A percentile compares a stretch with the other conserved stretches of the same genome.
phyloP scores from a whole-genome alignment of 2,329 filamentous ascomycete genomes.

The Penicillium sp. region DNA sequence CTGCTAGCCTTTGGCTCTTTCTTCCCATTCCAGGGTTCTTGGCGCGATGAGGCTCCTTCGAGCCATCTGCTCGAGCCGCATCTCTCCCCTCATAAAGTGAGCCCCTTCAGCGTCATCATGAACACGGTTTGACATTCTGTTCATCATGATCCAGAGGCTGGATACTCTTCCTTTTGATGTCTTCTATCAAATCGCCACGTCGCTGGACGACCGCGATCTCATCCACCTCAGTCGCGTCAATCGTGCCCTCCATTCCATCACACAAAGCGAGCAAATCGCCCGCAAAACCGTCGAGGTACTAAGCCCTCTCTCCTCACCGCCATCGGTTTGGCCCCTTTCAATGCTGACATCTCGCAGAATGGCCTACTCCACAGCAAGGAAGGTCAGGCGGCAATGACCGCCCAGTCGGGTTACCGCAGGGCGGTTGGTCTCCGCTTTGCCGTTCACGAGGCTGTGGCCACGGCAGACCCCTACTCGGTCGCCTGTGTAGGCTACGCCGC shows the following conservation, averaged over 20 bases:
- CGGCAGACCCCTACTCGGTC: conserved; percentile 63
- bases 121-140: background rate
- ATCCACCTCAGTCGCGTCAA: conserved; percentile 59
- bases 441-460: conserved; percentile 61
- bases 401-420: conserved; percentile 50
- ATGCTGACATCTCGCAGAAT: conserved; percentile 35
- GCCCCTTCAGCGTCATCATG: background rate
- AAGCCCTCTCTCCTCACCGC: background rate
- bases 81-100: background rate
- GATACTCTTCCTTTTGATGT: conserved; percentile 64
- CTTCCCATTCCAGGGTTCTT: too few species aligned
- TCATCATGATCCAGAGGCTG: conserved; percentile 28
- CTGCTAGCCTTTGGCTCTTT: too few species aligned
- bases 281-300: conserved; percentile 60
- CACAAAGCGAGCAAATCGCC: conserved; percentile 59
- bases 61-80: background rate
- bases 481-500: conserved; percentile 62
- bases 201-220: conserved; percentile 60
- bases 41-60: too few species aligned
- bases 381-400: conserved; percentile 40
- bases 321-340: background rate
- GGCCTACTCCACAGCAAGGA: conserved; percentile 48
- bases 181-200: conserved; percentile 58
- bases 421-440: conserved; percentile 64
- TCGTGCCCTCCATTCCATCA: conserved; percentile 52